Percentiles rank a stretch among this genome's conserved stretches.
These are phyloP conservation scores for Helianthus annuus DNA, from an alignment of 129 eudicot species.

Conservation along the genomic window DNA sequence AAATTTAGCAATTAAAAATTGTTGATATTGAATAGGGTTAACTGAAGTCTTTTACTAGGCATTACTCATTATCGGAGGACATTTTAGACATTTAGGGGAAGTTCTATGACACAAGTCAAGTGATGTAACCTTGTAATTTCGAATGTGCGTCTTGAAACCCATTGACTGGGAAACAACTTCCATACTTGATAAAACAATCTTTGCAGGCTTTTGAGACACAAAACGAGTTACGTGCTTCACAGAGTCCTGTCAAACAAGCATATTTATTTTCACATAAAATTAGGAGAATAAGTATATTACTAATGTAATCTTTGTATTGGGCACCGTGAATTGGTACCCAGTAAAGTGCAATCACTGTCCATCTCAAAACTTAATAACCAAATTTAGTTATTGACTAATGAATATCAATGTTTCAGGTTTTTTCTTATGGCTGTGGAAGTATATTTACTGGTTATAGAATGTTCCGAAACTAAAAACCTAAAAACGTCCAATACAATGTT, in stretches of 20 bases:
- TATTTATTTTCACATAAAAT: not conserved
- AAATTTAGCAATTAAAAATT: conserved; percentile 16
- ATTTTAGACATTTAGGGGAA: not conserved
- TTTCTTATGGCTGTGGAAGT: not conserved
- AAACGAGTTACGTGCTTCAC: conserved; percentile 84
- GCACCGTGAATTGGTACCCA: not conserved
- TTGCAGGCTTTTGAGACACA: conserved; percentile 89
- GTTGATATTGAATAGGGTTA: conserved; percentile 6
- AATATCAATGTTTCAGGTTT: conserved; percentile 4
- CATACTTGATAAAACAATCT: conserved; percentile 84
- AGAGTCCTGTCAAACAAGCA: conserved; percentile 54
- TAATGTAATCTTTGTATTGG: not conserved
- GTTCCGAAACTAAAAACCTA: not conserved
- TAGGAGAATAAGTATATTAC: not conserved
- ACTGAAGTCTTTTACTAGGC: not conserved
- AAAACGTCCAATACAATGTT: not conserved
- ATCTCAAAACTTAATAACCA: not conserved
- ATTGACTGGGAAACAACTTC: conserved; percentile 98
- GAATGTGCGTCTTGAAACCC: conserved; percentile 97
- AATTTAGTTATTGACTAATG: not conserved
- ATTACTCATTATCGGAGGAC: not conserved
- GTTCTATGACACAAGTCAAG: not conserved
- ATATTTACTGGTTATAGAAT: not conserved
- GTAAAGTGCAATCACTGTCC: not conserved
- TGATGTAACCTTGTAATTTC: conserved; percentile 71